Base-by-base conservation (phyloP, 164 flowering plant genomes). In the Aristolochia fimbriata region DNA sequence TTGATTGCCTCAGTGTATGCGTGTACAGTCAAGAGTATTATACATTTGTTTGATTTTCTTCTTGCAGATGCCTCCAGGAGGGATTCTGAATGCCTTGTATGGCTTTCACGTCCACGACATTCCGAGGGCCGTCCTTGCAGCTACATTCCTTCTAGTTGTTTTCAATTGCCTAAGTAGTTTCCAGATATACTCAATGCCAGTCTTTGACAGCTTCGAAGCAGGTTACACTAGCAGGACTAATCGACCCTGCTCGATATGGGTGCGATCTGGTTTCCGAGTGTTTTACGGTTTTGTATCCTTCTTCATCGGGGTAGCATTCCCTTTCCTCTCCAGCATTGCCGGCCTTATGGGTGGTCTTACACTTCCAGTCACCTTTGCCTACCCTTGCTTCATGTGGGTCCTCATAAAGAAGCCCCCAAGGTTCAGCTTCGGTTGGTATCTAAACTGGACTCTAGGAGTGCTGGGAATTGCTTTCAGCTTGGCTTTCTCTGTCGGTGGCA, bases 361-460 rank as follows among this genome's bases (percentile, higher is more conserved):
- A 20, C 91, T 94, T 25, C 99, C 97, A 0, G 96, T 94, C 63
- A 94, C 99, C 15, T 94, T 94, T 64, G 99, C 99, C 6, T 94
- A 94, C 66, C 99, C 99, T 56, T 94, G 99, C 79, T 94, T 94
- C 86, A 90, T 94, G 97, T 94, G 99, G 99, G 93, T 80, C 48
- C 85, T 86, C 33, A 84, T 94, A 15, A 91, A 91, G 61, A 83
- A 76, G 72, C 99, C 99, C 6, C 51, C 76, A 2, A 90, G 77
- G 63, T 84, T 66, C 76, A 88, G 88, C 77, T 86, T 88, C 71
- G 86, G 70, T 55, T 94, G 99, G 99, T 94, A 91, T 57, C 82
- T 91, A 74, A 73, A 94, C 62, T 94, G 99, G 99, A 72, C 67
- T 17, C 77, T 94, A 12, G 97, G 99, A 2, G 80, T 88, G 83